phyloP scores from a whole-genome alignment of 768 basidiomycete genomes.

The Lactarius pseudohatsudake region DNA sequence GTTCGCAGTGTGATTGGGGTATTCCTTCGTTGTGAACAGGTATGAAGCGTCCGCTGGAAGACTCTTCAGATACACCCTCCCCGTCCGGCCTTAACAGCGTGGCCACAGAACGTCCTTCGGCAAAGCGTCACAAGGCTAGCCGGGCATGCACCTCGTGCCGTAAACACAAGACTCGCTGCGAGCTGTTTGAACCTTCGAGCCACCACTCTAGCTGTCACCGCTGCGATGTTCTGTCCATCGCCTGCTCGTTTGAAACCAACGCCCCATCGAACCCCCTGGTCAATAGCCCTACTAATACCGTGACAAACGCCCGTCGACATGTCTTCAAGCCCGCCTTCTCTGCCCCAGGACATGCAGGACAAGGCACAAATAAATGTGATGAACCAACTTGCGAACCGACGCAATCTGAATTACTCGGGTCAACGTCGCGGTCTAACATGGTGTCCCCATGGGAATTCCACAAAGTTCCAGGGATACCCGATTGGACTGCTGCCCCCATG shows the following conservation, averaged over 20 bases:
- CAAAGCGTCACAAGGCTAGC: conserved; percentile 27
- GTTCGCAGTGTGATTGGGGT: neutral
- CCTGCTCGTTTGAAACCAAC: conserved; percentile 48
- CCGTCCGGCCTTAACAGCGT: neutral
- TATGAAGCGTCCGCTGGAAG: conserved; percentile 23
- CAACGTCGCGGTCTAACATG: conserved; percentile 20
- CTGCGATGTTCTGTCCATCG: conserved; percentile 47
- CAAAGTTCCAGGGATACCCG: conserved; percentile 40
- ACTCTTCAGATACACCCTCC: neutral
- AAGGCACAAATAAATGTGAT: neutral
- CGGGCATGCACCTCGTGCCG: conserved; percentile 46
- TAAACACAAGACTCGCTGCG: conserved; percentile 51
- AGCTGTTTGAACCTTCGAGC: conserved; percentile 44
- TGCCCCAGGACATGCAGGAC: neutral
- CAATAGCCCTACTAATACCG: conserved; percentile 28
- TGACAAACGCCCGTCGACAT: conserved; percentile 1
- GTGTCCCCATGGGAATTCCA: conserved; percentile 42
- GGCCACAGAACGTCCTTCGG: conserved; percentile 1
- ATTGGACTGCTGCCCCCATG: conserved; percentile 48
- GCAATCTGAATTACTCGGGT: conserved; percentile 9
- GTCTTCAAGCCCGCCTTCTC: conserved; percentile 2
- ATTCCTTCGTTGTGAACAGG: neutral
- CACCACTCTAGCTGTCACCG: conserved; percentile 44
- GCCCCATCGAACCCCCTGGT: conserved; percentile 28
- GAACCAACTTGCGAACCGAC: conserved; percentile 27